A percentile compares a stretch with the other conserved stretches of the same genome.
Evolutionary conservation across 257 asterid genomes (phyloP).

Genomic region (Solanum chmielewskii): DNA sequence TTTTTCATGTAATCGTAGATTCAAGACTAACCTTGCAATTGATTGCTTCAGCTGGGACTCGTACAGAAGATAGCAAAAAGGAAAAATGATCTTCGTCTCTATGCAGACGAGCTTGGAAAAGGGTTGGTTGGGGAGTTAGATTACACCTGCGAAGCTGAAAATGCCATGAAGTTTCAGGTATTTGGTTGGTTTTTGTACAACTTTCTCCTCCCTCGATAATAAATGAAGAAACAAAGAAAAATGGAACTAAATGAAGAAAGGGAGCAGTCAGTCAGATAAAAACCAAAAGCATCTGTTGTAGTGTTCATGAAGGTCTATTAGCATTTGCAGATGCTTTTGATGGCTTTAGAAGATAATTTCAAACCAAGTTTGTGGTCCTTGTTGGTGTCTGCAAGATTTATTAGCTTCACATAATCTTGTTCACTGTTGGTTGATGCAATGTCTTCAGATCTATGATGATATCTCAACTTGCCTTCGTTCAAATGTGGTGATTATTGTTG

Average conservation of each 20-base stretch:
- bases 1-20: neutral
- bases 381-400: neutral
- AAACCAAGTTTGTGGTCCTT: neutral
- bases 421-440: neutral
- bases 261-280: neutral
- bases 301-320: neutral
- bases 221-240: neutral
- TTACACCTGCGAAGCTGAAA: slow-evolving; percentile 85
- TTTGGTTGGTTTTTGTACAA: neutral
- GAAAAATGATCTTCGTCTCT: slow-evolving; percentile 66
- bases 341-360: neutral
- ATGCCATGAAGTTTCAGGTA: slow-evolving; percentile 82
- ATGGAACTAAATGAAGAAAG: neutral
- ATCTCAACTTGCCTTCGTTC: neutral
- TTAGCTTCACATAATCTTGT: neutral
- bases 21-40: slow-evolving; percentile 16
- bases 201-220: neutral
- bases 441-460: neutral
- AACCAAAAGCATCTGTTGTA: neutral
- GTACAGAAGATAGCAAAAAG: slow-evolving; percentile 78
- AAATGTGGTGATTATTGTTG: neutral
- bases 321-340: neutral
- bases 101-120: slow-evolving; percentile 97
- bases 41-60: slow-evolving; percentile 65
- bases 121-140: slow-evolving; percentile 95